Base-by-base conservation (phyloP, 1,284 basidiomycete genomes). In the Fomitopsis pinicola region DNA sequence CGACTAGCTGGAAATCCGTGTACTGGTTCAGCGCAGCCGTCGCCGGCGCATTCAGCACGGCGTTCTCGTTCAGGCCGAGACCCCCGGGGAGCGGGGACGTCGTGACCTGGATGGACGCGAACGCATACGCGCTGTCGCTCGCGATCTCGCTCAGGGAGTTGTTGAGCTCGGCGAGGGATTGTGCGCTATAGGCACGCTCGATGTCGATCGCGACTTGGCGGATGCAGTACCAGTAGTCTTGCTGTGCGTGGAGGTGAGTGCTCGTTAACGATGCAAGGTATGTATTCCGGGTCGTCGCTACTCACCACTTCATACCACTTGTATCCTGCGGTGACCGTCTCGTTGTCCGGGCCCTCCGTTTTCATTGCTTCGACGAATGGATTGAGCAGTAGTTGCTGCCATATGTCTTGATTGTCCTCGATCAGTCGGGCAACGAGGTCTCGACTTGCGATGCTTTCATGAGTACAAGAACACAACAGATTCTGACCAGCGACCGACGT, bases 181-280 rank as follows among this genome's bases (percentile, higher is more conserved):
- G 52, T 10, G 52, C 52, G 35, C 35, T 36, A 19, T 19, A 40
- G 52, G 52, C 35, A 17, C 52, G 52, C 19, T 54, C 52, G 35
- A 38, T 30, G 52, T 54, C 52, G 52, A 54, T 36, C 2, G 52
- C 52, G 52, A 54, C 33, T 8, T 36, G 52, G 35, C 52, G 52
- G 35, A 40, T 40, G 36, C 52, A 54, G 36, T 54, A 54, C 52
- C 52, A 54, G 35, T 54, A 54, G 36, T 54, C 52, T 38, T 54
- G 52, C 52, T 54, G 10, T 19, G 33, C 3, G 17, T 14, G 33
- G 17, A 35, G 50, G 15, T 53, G 9, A 35, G 26, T 8, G 12
- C 38, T 53, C 35, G 26, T 7, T 19, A 15, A 9, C 17, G 9
- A 6, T 28, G 33, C 15, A 15, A 53, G 19, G 26, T 17, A 36